phyloP scores from a whole-genome alignment of 179 eudicot genomes.

The Spinacia oleracea region DNA sequence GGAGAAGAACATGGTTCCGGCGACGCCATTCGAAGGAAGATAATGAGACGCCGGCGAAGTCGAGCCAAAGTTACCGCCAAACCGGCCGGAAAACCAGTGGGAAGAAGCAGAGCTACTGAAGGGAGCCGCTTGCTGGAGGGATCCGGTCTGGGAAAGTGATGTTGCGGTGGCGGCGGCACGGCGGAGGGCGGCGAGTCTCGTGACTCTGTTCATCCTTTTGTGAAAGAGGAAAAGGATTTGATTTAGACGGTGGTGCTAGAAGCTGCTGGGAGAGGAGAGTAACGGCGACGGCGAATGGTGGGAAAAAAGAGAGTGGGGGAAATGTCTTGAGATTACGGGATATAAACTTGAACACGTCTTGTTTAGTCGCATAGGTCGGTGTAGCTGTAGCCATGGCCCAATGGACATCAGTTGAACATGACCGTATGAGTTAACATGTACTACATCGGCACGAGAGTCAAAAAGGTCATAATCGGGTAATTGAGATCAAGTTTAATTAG shows the following conservation, averaged over 20 bases:
- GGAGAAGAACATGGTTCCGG: slow-evolving; percentile 39
- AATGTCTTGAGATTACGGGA: neutral
- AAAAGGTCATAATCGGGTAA: no score
- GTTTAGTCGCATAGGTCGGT: neutral
- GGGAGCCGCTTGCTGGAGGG: slow-evolving; percentile 26
- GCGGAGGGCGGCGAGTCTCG: slow-evolving; percentile 37
- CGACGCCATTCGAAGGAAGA: slow-evolving; percentile 22
- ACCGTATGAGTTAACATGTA: no score
- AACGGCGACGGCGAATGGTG: neutral
- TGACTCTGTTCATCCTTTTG: slow-evolving; percentile 33
- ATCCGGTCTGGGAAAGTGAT: slow-evolving; percentile 15
- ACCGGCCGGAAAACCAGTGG: slow-evolving; percentile 16
- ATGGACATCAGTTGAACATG: no score
- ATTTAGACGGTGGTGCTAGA: neutral
- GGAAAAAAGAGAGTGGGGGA: no score
- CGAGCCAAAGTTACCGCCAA: slow-evolving; percentile 12
- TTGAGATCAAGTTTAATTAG: no score
- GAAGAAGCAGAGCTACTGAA: slow-evolving; percentile 6
- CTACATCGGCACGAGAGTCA: no score
- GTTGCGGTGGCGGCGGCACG: slow-evolving; percentile 35
- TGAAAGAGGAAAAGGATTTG: neutral
- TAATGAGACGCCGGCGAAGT: neutral
- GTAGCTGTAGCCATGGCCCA: no score
- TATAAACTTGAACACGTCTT: neutral
- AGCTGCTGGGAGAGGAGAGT: neutral